These are phyloP conservation scores for Mycena leptocephala DNA, from an alignment of 768 basidiomycete genomes.

Conservation along the genomic window DNA sequence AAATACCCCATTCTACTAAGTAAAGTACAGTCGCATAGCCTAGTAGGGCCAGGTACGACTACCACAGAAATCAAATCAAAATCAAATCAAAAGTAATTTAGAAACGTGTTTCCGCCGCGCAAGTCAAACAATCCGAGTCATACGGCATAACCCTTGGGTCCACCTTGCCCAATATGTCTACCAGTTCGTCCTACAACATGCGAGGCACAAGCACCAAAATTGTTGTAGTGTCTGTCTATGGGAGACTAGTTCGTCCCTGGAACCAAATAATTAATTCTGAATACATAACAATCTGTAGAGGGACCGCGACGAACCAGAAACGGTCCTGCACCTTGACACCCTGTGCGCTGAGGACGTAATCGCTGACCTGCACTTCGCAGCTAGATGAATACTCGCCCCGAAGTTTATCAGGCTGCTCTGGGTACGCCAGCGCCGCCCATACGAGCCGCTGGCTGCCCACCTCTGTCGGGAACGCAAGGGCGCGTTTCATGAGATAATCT, in stretches of 20 bases:
- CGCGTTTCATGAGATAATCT: neutral
- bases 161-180: constrained; percentile 26
- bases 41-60: too few relatives aligned
- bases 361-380: constrained; percentile 29
- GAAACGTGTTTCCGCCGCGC: too few relatives aligned
- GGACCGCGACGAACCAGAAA: constrained; percentile 31
- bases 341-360: constrained; percentile 37
- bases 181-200: too few relatives aligned
- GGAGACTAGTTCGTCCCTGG: too few relatives aligned
- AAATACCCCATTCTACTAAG: too few relatives aligned
- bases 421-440: constrained; percentile 29
- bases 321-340: constrained; percentile 32
- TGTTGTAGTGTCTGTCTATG: too few relatives aligned
- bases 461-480: constrained; percentile 37
- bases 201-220: too few relatives aligned
- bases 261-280: neutral
- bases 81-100: too few relatives aligned
- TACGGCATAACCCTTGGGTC: constrained; percentile 4
- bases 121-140: too few relatives aligned
- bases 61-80: too few relatives aligned
- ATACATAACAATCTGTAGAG: neutral
- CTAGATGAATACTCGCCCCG: constrained; percentile 33
- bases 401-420: constrained; percentile 2
- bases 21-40: too few relatives aligned
- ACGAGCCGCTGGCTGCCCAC: constrained; percentile 41